Evolutionary conservation across 345 rosid species (phyloP).

Genomic region (Heritiera littoralis): DNA sequence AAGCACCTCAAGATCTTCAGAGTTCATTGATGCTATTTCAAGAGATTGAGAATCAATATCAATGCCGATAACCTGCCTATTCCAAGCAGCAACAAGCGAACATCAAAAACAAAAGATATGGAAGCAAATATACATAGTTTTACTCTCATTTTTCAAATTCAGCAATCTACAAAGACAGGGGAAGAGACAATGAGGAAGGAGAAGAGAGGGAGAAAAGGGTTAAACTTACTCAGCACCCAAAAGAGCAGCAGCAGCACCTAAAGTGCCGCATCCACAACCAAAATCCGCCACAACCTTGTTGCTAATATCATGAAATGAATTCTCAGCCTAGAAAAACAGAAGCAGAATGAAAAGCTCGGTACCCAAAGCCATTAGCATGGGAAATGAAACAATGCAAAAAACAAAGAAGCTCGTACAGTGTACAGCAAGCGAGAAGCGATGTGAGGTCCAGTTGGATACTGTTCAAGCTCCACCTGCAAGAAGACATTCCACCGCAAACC

Average conservation of each 20-base stretch:
- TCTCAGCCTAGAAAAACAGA: slow-evolving; percentile 62
- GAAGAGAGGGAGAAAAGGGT: not conserved
- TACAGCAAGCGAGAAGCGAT: slow-evolving; percentile 94
- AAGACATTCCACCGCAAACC: not conserved
- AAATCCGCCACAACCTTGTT: slow-evolving; percentile 86
- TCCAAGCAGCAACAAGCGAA: slow-evolving; percentile 13
- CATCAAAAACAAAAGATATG: not conserved
- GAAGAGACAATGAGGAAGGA: slow-evolving; percentile 3
- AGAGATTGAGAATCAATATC: slow-evolving; percentile 81
- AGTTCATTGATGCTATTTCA: slow-evolving; percentile 69
- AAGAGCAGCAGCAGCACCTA: slow-evolving; percentile 85
- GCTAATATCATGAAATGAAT: slow-evolving; percentile 77
- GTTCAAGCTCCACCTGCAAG: slow-evolving; percentile 84
- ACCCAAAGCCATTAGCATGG: slow-evolving; percentile 3
- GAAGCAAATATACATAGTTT: not conserved
- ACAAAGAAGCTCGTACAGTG: slow-evolving; percentile 42
- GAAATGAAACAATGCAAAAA: not conserved
- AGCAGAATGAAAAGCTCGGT: slow-evolving; percentile 7
- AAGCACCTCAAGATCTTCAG: slow-evolving; percentile 81
- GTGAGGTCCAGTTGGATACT: slow-evolving; percentile 95
- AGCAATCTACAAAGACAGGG: not conserved
- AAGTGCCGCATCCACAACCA: slow-evolving; percentile 94
- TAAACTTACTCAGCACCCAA: slow-evolving; percentile 81
- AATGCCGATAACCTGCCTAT: slow-evolving; percentile 74
- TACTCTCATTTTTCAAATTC: not conserved